Evolutionary conservation across 1,284 basidiomycete species (phyloP).

Genomic region (Heliocybe sulcata): DNA sequence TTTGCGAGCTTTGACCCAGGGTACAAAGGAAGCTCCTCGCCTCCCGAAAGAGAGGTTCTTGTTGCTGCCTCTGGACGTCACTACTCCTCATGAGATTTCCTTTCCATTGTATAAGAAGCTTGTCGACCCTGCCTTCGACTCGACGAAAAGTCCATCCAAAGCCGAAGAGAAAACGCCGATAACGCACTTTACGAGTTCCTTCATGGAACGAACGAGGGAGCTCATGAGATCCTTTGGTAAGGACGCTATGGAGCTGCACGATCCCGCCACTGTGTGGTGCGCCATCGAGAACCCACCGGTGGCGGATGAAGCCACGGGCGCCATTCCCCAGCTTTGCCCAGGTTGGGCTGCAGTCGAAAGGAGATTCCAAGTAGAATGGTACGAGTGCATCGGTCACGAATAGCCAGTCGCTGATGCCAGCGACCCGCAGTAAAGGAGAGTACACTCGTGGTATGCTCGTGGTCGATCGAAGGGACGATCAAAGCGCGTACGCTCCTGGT

Average conservation of each 20-base stretch:
- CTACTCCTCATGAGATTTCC: conserved; percentile 70
- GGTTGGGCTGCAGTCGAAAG: conserved; percentile 51
- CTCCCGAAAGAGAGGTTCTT: conserved; percentile 62
- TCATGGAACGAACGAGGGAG: conserved; percentile 70
- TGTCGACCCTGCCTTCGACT: conserved; percentile 51
- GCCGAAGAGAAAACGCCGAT: conserved; percentile 44
- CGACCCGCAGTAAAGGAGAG: conserved; percentile 30
- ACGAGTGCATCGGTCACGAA: conserved; percentile 7
- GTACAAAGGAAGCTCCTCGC: conserved; percentile 25
- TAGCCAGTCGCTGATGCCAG: background rate
- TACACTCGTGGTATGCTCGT: conserved; percentile 73
- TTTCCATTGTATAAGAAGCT: conserved; percentile 53
- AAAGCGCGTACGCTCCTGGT: conserved; percentile 51
- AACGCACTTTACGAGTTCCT: conserved; percentile 70
- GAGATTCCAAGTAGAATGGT: conserved; percentile 67
- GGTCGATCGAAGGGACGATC: conserved; percentile 57
- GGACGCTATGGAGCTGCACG: conserved; percentile 83
- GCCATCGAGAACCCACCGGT: conserved; percentile 60
- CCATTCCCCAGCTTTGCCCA: conserved; percentile 22
- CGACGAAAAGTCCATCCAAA: conserved; percentile 36
- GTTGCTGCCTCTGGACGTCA: conserved; percentile 77
- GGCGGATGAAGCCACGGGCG: conserved; percentile 13
- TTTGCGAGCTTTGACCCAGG: conserved; percentile 55
- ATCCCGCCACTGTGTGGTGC: conserved; percentile 78
- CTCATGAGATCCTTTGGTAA: conserved; percentile 67